Evolutionary conservation across 129 eudicot species (phyloP), one percentile per base, ranked within the genome.

Genomic region (Gnaphalium uliginosum): DNA sequence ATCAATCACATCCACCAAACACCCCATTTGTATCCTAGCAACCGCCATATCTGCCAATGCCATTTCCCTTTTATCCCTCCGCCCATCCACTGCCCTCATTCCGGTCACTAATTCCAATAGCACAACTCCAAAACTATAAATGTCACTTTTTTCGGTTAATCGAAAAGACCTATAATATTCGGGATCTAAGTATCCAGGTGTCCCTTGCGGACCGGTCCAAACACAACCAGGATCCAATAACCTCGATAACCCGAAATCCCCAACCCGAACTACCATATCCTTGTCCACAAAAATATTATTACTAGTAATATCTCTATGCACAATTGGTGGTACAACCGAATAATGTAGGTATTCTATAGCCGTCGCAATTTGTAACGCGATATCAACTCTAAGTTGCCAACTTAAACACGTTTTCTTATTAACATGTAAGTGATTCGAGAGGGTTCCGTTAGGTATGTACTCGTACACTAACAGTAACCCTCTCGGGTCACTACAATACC

Each of bases 131-230:
- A 88, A 88, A 70, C 98, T 94, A 18, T 94, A 94, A 8, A 94
- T 82, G 68, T 94, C 98, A 29, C 98, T 94, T 85, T 90, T 94
- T 70, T 94, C 98, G 13, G 96, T 94, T 74, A 94, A 58, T 61
- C 88, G 74, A 27, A 94, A 94, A 8, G 98, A 94, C 64, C 75
- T 73, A 17, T 94, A 82, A 26, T 94, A 91, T 69, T 91, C 97
- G 15, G 99, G 99, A 69, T 94, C 97, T 67, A 91, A 79, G 68
- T 91, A 94, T 29, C 97, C 99, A 6, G 97, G 97, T 0, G 98
- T 94, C 39, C 98, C 98, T 37, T 94, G 98, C 0, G 98, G 98
- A n/a, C 98, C 98, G 5, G 98, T 94, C 87, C 98, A 90, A 30
- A 94, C 98, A 53, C 90, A 89, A 9, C 86, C 97, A 8, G 95